Evolutionary conservation across 371 early-diverging fungal genomes (phyloP).

Genomic region (Apophysomyces trapeziformis): DNA sequence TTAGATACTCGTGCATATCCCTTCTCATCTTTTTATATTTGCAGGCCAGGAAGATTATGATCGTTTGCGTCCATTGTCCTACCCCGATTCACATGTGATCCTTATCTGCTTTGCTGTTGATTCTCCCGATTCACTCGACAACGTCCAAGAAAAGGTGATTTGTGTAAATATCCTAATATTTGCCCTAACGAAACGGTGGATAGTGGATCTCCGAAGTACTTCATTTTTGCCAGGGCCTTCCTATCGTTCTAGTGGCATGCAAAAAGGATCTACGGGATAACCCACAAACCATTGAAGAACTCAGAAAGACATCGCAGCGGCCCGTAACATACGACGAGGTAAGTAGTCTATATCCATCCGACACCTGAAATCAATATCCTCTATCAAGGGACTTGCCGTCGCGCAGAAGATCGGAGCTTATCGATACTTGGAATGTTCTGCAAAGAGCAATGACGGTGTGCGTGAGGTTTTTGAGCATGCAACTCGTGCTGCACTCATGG

Average conservation of each 20-base stretch:
- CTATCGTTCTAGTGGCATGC: slow-evolving; percentile 86
- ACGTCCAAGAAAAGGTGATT: slow-evolving; percentile 75
- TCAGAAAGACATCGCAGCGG: slow-evolving; percentile 72
- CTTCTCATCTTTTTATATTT: slow-evolving; percentile 18
- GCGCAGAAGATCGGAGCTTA: slow-evolving; percentile 74
- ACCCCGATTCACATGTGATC: slow-evolving; percentile 90
- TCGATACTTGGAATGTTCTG: slow-evolving; percentile 81
- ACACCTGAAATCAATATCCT: slow-evolving; percentile 10
- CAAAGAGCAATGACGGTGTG: slow-evolving; percentile 73
- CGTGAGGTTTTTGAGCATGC: slow-evolving; percentile 79
- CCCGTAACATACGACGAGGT: slow-evolving; percentile 85
- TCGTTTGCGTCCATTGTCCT: slow-evolving; percentile 89
- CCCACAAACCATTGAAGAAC: slow-evolving; percentile 73
- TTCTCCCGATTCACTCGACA: slow-evolving; percentile 87
- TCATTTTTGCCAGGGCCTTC: slow-evolving; percentile 86
- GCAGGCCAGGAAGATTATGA: slow-evolving; percentile 90
- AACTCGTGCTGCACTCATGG: slow-evolving; percentile 60
- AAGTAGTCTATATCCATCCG: slow-evolving; percentile 10
- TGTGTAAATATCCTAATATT: background rate
- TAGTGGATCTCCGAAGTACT: slow-evolving; percentile 94
- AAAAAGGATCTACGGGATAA: slow-evolving; percentile 92
- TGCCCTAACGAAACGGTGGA: background rate
- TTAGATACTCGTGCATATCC: background rate
- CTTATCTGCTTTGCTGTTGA: slow-evolving; percentile 87
- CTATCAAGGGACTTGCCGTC: slow-evolving; percentile 60